Base-by-base conservation (phyloP, 805 yeast genomes). In the Saturnispora kantuleensis region DNA sequence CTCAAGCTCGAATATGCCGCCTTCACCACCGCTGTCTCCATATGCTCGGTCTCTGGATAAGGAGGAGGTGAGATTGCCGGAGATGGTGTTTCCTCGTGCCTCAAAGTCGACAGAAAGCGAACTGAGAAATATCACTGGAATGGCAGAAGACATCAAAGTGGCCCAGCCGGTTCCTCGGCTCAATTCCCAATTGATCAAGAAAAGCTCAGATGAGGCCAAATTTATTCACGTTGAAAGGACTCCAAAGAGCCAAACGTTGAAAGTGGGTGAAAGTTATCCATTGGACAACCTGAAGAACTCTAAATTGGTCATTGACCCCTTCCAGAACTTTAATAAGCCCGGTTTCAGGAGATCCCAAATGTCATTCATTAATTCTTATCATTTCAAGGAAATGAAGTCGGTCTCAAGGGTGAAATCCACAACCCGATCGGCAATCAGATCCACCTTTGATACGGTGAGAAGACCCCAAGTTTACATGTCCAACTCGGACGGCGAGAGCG, bases 281-380 rank as follows among this genome's bases (percentile, higher is more conserved):
- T 50, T 77, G 38, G 75, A 74, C 45, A 66, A 70, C 51, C 65
- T 63, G 51, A 46, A 47, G 4, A 65, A 67, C 42, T 65, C 71
- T 35, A 69, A 70, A 50, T 59, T 79, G 49, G 70, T 66, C 32
- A 65, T 80, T 46, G 68, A 70, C 52, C 76, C 84, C 5, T 77
- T 79, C 75, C 50, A 59, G 9, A 67, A 66, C 36, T 55, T 74
- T 45, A 64, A 64, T 32, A 50, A 58, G 5, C 64, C 69, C 32
- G 65, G 66, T 39, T 79, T 67, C 60, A 77, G 74, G 55, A 60
- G 57, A 40, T 62, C 65, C 39, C 82, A 77, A 48, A 52, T 75
- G 45, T 57, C 57, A n/a, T 79, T 79, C 51, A 63, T 79, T 47
- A 68, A 68, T 46, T 76, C 76, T 52, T 79, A 79, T 58, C 61